These are phyloP conservation scores for Suhomyces guaymorum DNA, from an alignment of 1,139 yeast genomes.

Conservation along the genomic window DNA sequence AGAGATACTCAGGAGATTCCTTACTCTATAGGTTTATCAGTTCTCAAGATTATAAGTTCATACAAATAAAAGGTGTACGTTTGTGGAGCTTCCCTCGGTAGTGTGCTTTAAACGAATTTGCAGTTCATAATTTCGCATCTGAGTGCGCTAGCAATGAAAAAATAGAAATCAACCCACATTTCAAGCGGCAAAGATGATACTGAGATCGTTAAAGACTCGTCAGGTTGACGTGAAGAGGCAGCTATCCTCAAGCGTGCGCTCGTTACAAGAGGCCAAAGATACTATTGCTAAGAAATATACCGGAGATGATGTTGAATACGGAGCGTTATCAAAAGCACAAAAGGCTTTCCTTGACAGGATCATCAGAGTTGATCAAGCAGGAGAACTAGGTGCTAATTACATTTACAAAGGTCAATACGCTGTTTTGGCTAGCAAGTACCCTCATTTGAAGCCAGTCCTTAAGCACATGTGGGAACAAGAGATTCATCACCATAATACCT, in stretches of 20 bases:
- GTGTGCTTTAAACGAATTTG: too few relatives aligned
- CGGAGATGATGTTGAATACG: slow-evolving; percentile 33
- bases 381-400: slow-evolving; percentile 96
- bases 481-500: slow-evolving; percentile 82
- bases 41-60: slow-evolving; percentile 46
- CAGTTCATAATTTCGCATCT: too few relatives aligned
- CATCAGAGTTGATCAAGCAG: slow-evolving; percentile 95
- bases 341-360: slow-evolving; percentile 72
- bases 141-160: slow-evolving; percentile 2
- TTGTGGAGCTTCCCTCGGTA: too few relatives aligned
- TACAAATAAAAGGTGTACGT: slow-evolving; percentile 17
- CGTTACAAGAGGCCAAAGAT: slow-evolving; percentile 12
- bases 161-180: slow-evolving; percentile 7
- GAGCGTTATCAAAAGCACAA: slow-evolving; percentile 57
- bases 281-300: slow-evolving; percentile 21
- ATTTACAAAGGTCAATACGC: slow-evolving; percentile 90
- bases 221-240: slow-evolving; percentile 1
- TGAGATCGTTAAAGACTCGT: slow-evolving; percentile 4
- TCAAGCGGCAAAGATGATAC: slow-evolving; percentile 4
- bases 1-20: slow-evolving; percentile 61
- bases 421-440: slow-evolving; percentile 67
- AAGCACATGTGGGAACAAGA: slow-evolving; percentile 99
- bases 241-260: slow-evolving; percentile 1
- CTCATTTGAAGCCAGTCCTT: slow-evolving; percentile 70
- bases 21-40: slow-evolving; percentile 45